Base-by-base conservation (phyloP, 2,329 filamentous ascomycete genomes). In the Aspergillus alliaceus region DNA sequence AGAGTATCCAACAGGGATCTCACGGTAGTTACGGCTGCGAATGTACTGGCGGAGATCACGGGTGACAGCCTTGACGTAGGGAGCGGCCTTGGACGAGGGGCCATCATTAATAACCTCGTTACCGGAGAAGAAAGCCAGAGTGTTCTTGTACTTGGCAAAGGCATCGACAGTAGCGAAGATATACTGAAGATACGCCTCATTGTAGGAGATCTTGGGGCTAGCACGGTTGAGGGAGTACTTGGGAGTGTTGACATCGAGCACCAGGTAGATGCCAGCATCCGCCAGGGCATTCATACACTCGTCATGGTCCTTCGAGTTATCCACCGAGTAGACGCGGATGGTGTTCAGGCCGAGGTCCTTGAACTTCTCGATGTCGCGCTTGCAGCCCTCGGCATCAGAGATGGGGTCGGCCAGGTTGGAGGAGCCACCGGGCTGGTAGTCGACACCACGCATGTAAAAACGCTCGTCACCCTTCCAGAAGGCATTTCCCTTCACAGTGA, bases 171-270 rank as follows among this genome's bases (percentile, higher is more conserved):
- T 96, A 56, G 92, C 90, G 72, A 96, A 96, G 72, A 96, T 82
- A 75, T 87, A 86, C 77, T 90, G 91, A 27, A 96, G 84, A 75
- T 96, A 96, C 64, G 85, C 86, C 58, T 87, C 83, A 76, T 96
- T 96, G 86, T 96, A 96, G 1, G 92, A 96, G 6, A 79, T 76
- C 47, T 78, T 80, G n/a, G 91, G 90, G 8, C 86, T 74, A 57
- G 79, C 82, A 54, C 92, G 89, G 82, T 95, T 93, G 79, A 96
- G 83, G 1, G 91, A 95, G 82, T 96, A 96, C 64, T 86, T 82
- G 64, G 91, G 90, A n/a, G 84, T 93, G 85, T 96, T 96, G 81
- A 95, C 90, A 69, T 96, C 92, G 51, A 96, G 82, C 35, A 96
- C 90, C 53, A 96, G 85, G 81, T 96, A 96, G 81, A 96, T 96